These are phyloP conservation scores for Polytolypa hystricis DNA, from an alignment of 2,329 filamentous ascomycete species.

Conservation along the genomic window DNA sequence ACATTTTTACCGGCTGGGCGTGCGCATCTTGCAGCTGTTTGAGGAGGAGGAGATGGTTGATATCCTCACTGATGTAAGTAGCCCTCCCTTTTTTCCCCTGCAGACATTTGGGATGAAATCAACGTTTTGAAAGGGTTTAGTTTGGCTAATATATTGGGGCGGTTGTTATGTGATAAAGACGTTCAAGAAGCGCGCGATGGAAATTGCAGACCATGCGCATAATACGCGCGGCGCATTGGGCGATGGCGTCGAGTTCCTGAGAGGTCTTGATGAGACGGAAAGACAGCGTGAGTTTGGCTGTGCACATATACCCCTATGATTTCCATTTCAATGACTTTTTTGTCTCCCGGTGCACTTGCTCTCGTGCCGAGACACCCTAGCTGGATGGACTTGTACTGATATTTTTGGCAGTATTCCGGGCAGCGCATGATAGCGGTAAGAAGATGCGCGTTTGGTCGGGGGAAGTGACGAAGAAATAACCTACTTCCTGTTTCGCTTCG, in stretches of 20 bases:
- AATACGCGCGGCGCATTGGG: slow-evolving; percentile 63
- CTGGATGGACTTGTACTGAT: neutral
- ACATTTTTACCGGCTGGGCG: slow-evolving; percentile 79
- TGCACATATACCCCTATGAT: slow-evolving; percentile 4
- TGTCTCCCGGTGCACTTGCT: too few species aligned
- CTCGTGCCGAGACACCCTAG: too few species aligned
- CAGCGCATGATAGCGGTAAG: slow-evolving; percentile 63
- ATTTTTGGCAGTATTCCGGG: slow-evolving; percentile 49
- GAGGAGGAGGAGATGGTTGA: slow-evolving; percentile 74
- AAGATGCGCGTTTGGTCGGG: slow-evolving; percentile 60
- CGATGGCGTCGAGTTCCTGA: slow-evolving; percentile 66
- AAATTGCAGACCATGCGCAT: slow-evolving; percentile 79
- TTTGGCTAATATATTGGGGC: too few species aligned
- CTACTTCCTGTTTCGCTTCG: too few species aligned
- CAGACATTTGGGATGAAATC: neutral
- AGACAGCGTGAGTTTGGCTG: slow-evolving; percentile 43
- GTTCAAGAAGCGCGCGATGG: slow-evolving; percentile 68
- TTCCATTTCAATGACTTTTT: neutral
- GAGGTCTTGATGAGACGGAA: slow-evolving; percentile 84
- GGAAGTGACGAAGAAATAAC: slow-evolving; percentile 41
- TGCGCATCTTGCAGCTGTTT: slow-evolving; percentile 78
- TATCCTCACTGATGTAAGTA: slow-evolving; percentile 47
- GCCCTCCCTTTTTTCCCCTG: neutral
- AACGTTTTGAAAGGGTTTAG: too few species aligned
- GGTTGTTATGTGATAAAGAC: slow-evolving; percentile 32